Evolutionary conservation across 305 asterid genomes (phyloP).

Genomic region (Fraxinus sp.): DNA sequence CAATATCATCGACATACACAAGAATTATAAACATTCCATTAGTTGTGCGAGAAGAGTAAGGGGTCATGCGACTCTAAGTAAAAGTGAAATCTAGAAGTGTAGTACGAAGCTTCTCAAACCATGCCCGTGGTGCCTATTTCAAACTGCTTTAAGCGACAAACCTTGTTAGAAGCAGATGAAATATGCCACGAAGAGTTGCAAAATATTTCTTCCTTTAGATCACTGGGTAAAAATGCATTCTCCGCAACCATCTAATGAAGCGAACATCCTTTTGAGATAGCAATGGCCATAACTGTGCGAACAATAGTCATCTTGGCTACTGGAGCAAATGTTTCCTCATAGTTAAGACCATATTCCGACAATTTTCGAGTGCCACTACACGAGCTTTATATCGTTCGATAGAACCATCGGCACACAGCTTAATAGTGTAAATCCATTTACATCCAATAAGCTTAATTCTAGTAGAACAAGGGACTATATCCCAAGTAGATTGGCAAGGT

Average conservation of each 20-base stretch:
- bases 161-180: neutral
- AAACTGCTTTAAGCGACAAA: neutral
- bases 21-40: neutral
- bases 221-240: neutral
- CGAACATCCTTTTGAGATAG: neutral
- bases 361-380: neutral
- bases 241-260: neutral
- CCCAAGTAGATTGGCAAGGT: neutral
- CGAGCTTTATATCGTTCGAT: neutral
- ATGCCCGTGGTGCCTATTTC: neutral
- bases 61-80: neutral
- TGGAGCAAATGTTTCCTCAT: neutral
- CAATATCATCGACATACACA: neutral
- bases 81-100: neutral
- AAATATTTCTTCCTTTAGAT: neutral
- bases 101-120: neutral
- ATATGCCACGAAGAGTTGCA: neutral
- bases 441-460: neutral
- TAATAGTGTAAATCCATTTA: neutral
- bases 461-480: neutral
- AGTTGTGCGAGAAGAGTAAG: neutral
- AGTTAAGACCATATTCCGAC: neutral
- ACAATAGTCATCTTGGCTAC: neutral
- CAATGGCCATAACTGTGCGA: neutral
- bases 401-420: neutral